Evolutionary conservation across 257 asterid species (phyloP), one percentile per base, ranked within the genome.

Genomic region (Nyctanthes arbortristis): DNA sequence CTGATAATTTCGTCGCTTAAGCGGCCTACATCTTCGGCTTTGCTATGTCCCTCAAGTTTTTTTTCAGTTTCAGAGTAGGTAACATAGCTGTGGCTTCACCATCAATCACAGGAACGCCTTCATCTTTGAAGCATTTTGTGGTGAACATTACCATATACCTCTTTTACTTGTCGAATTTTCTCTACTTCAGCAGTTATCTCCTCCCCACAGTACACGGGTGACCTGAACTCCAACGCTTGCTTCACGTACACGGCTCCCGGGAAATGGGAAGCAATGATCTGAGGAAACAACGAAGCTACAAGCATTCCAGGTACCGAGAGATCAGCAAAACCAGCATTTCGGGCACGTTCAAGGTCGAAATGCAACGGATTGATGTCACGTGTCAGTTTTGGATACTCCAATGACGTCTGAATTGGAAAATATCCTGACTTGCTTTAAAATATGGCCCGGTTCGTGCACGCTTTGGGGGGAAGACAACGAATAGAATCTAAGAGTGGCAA

Each of bases 241-340:
- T 92, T 84, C 78, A 78, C 89, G 66, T 93, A 93, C 16, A 93
- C 79, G 28, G 97, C 92, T 28, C 98, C 96, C 16, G 95, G 96
- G 52, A 88, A 90, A 67, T 85, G 79, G 39, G 88, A 82, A 69
- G 98, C 97, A 28, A 88, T 88, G 61, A 87, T 83, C 61, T 92
- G 76, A 13, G 98, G 97, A 73, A 93, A 90, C 75, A 90, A 43
- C 25, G 97, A 81, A 47, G 95, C 97, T 4, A 93, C 90, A 32
- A 90, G 88, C 78, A 88, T 80, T 71, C 98, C 96, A 0, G 96
- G 97, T 61, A 93, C 84, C 12, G 86, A 77, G 63, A 68, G 35
- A 24, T 79, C 92, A 0, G 3, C 10, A 57, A 88, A 90, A 31
- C 97, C 97, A 13, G 90, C 91, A 39, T 54, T 63, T 73, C 34